Conservation (phyloP, 1,139 yeast genomes). For the Suhomyces bolitotheri region DNA sequence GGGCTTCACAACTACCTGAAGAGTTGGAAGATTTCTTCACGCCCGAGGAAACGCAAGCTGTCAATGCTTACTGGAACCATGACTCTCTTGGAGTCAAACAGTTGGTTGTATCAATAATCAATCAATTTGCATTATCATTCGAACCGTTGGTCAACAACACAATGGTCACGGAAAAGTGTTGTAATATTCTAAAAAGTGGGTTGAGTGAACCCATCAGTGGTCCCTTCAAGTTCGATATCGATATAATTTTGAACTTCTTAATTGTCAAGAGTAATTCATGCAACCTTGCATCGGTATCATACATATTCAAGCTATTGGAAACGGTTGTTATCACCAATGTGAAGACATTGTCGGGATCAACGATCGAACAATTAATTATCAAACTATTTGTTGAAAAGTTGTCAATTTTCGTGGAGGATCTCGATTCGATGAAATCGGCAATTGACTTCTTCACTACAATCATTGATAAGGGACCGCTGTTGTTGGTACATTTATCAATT, state of each 20-base stretch:
- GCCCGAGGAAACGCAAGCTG: conserved; percentile 24
- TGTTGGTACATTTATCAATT: conserved; percentile 38
- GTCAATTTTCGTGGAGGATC: conserved; percentile 46
- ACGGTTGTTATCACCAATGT: conserved; percentile 40
- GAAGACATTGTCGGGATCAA: conserved; percentile 28
- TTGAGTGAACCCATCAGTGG: conserved; percentile 54
- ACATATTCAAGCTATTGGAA: conserved; percentile 43
- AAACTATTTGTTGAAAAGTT: conserved; percentile 32
- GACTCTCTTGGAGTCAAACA: conserved; percentile 48
- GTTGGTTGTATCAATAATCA: conserved; percentile 41
- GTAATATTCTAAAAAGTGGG: conserved; percentile 58
- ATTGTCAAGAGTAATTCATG: conserved; percentile 35
- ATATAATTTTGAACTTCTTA: conserved; percentile 48
- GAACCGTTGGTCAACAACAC: conserved; percentile 34
- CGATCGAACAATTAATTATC: conserved; percentile 28
- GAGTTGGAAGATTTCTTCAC: conserved; percentile 48
- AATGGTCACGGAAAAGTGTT: conserved; percentile 55
- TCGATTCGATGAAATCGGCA: conserved; percentile 52
- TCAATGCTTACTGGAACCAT: conserved; percentile 32
- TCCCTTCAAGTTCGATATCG: conserved; percentile 55
- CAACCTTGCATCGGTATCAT: conserved; percentile 35
- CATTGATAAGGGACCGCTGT: conserved; percentile 51
- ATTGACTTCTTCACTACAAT: conserved; percentile 46
- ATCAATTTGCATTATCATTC: conserved; percentile 44
- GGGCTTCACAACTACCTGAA: conserved; percentile 62